Base-by-base conservation (phyloP, 2,329 filamentous ascomycete genomes). In the Aureobasidium pullulans region DNA sequence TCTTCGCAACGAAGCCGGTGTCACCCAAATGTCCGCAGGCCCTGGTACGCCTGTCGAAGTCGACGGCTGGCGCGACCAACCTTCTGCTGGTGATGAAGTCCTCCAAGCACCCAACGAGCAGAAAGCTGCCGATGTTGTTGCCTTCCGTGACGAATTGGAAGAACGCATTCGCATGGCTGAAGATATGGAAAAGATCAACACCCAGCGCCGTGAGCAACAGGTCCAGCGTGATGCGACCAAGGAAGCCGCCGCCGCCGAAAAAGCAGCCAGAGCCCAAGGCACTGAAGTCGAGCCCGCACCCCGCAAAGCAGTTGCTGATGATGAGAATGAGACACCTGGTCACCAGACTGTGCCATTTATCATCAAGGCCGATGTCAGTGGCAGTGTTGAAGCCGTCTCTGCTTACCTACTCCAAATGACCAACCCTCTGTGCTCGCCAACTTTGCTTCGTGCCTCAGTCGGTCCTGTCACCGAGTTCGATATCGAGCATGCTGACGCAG, bases 1-100 rank as follows among this genome's bases (percentile, higher is more conserved):
- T 36, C 78, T 99, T 23, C 85, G 86, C 29, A 96, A 96, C 69
- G 93, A 97, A 76, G 87, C 87, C 4, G 93, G 94, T 19, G 75
- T 81, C 1, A 79, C 85, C 11, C 76, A 97, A 15, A 66, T 77
- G 1, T 85, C 90, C 72, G 92, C 90, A 13, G 84, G 86, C 0
- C 95, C 94, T 0, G 94, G 94, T 37, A 94, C 87, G 31, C 91
- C 95, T 0, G 89, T 96, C 3, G 90, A 97, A 72, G 84, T 99
- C 19, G 85, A 96, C 63, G 94, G 94, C n/a, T 99, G 94, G 94
- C 86, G 86, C 66, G 88, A 90, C 37, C 86, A 90, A 64, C 93
- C 94, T 0, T 81, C 83, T 28, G 93, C 94, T 1, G 95, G 95
- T 52, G 89, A 95, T 67, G 85, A 90, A 75, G 87, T 96, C 8